These are phyloP conservation scores for Symbiodinium pilosum DNA, from an alignment of 73 alveolate genomes.

Conservation along the genomic window DNA sequence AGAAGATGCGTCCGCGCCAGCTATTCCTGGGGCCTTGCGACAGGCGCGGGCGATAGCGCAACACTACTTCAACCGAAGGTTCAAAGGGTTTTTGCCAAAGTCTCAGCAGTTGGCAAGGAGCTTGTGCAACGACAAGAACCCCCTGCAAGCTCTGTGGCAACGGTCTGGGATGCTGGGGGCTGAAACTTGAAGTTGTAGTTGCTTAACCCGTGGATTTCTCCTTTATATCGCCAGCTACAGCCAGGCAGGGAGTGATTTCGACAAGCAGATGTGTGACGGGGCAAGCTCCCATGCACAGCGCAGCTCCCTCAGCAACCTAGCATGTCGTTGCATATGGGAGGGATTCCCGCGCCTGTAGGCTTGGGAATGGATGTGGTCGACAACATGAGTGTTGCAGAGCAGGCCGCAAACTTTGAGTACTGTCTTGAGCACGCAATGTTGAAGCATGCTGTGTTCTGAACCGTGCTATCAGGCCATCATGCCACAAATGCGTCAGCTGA, in stretches of 20 bases:
- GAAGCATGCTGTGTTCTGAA: no score
- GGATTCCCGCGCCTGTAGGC: background rate
- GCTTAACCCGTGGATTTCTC: no score
- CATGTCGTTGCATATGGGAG: background rate
- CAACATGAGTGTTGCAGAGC: slow-evolving; percentile 59
- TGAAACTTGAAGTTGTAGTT: no score
- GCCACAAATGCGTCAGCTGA: slow-evolving; percentile 91
- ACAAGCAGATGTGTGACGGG: slow-evolving; percentile 48
- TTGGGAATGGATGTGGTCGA: slow-evolving; percentile 73
- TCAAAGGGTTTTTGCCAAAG: background rate
- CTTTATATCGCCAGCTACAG: no score
- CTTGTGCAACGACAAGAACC: slow-evolving; percentile 27
- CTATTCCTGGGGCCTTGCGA: no score
- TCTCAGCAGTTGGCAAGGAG: background rate
- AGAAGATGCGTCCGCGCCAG: no score
- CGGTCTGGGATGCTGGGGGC: slow-evolving; percentile 56
- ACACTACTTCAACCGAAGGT: no score
- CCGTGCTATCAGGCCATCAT: slow-evolving; percentile 42
- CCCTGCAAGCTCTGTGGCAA: slow-evolving; percentile 45
- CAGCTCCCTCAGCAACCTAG: background rate
- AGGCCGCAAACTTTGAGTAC: slow-evolving; percentile 13
- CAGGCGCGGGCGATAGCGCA: no score
- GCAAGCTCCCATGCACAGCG: slow-evolving; percentile 63
- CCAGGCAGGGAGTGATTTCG: slow-evolving; percentile 68
- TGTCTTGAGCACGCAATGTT: background rate